These are phyloP conservation scores for Crithidia acanthocephali DNA, from an alignment of 208 protist genomes.

Conservation along the genomic window DNA sequence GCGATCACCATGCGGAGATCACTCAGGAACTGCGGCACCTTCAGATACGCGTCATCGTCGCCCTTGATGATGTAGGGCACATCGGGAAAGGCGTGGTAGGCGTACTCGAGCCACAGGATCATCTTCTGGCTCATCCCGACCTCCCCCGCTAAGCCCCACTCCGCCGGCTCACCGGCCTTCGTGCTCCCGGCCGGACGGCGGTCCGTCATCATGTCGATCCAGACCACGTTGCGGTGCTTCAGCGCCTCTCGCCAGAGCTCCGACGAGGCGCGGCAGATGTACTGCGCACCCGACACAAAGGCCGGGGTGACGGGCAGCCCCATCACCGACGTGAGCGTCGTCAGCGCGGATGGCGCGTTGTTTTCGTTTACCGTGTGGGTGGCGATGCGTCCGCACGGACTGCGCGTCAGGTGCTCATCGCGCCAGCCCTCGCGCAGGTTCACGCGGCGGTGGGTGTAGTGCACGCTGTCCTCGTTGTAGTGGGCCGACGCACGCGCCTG, in stretches of 20 bases:
- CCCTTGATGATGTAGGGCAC: conserved; percentile 45
- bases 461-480: conserved; percentile 5
- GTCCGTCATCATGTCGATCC: conserved; percentile 35
- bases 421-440: not conserved
- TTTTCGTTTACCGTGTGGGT: conserved; percentile 3
- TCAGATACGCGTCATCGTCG: conserved; percentile 55
- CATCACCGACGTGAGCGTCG: not conserved
- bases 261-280: conserved; percentile 29
- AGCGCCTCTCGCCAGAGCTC: conserved; percentile 30
- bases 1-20: conserved; percentile 26
- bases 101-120: conserved; percentile 39
- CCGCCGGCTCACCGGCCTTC: conserved; percentile 13
- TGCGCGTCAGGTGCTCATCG: not conserved
- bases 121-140: conserved; percentile 48
- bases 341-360: not conserved
- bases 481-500: not conserved
- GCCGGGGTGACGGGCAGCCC: conserved; percentile 8
- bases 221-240: conserved; percentile 24
- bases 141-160: conserved; percentile 39
- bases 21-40: conserved; percentile 49
- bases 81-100: conserved; percentile 35
- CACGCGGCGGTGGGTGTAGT: conserved; percentile 8
- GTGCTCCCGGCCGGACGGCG: conserved; percentile 20
- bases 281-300: conserved; percentile 18
- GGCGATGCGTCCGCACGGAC: conserved; percentile 1